These are phyloP conservation scores for Crocinoboletus sp. DNA, from an alignment of 1,284 basidiomycete species.

Conservation along the genomic window DNA sequence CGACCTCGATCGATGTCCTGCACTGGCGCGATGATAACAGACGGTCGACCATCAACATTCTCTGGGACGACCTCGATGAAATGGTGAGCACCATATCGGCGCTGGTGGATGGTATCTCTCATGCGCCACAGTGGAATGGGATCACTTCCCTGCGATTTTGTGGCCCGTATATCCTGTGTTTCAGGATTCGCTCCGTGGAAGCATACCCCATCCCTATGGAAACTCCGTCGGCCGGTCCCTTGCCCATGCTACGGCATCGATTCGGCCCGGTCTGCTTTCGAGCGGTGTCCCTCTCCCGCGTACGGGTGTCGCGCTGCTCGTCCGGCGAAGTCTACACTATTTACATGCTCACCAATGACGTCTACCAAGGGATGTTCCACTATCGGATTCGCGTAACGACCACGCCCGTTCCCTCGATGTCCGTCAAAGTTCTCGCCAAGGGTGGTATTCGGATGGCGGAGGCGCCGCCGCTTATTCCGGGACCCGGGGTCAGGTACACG, in stretches of 20 bases:
- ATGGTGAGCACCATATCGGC: slow-evolving; percentile 10
- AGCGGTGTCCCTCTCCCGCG: slow-evolving; percentile 39
- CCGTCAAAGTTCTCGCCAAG: slow-evolving; percentile 31
- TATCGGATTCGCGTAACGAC: slow-evolving; percentile 36
- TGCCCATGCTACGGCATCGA: slow-evolving; percentile 23
- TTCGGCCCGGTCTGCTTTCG: slow-evolving; percentile 41
- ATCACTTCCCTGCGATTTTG: slow-evolving; percentile 44
- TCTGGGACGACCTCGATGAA: slow-evolving; percentile 7
- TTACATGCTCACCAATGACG: slow-evolving; percentile 47
- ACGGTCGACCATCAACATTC: slow-evolving; percentile 13
- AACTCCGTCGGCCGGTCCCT: background rate
- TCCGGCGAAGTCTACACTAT: slow-evolving; percentile 23
- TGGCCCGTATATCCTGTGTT: slow-evolving; percentile 44
- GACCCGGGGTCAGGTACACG: background rate
- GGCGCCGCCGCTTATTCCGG: background rate
- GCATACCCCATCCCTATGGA: slow-evolving; percentile 35
- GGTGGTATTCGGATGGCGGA: slow-evolving; percentile 23
- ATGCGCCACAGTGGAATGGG: slow-evolving; percentile 43
- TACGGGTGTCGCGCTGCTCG: slow-evolving; percentile 10
- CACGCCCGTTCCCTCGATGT: slow-evolving; percentile 21
- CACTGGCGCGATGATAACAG: slow-evolving; percentile 19
- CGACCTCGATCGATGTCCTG: slow-evolving; percentile 14
- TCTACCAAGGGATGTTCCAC: slow-evolving; percentile 49
- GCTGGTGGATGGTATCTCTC: background rate
- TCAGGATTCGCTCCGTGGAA: slow-evolving; percentile 48